phyloP scores from a whole-genome alignment of 148 eudicot species.

The Cornus suecica region DNA sequence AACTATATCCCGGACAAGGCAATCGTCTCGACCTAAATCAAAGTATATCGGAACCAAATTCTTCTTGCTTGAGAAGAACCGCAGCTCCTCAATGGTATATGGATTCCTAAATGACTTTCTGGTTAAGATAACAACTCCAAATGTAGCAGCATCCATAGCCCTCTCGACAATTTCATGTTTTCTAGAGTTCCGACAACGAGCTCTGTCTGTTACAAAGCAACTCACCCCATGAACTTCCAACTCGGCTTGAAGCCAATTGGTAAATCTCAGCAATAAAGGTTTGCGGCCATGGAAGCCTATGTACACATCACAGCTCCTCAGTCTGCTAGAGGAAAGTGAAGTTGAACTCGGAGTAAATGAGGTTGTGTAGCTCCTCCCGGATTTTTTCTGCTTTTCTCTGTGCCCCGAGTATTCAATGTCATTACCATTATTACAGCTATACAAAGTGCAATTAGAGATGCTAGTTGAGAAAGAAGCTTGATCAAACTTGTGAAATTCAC shows the following conservation, averaged over 20 bases:
- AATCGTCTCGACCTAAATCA: constrained; percentile 83
- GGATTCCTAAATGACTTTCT: constrained; percentile 82
- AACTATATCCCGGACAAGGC: constrained; percentile 80
- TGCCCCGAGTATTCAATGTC: constrained; percentile 45
- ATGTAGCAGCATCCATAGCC: constrained; percentile 70
- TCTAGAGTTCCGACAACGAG: constrained; percentile 61
- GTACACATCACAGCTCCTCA: constrained; percentile 85
- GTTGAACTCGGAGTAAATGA: constrained; percentile 48
- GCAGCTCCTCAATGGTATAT: constrained; percentile 82
- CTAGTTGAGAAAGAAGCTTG: constrained; percentile 60
- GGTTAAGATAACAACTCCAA: constrained; percentile 67
- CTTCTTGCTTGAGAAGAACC: constrained; percentile 81
- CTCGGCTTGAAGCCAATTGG: constrained; percentile 93
- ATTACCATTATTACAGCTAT: constrained; percentile 40
- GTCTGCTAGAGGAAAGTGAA: constrained; percentile 54
- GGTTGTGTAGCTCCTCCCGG: constrained; percentile 41
- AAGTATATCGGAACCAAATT: constrained; percentile 90
- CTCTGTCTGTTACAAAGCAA: constrained; percentile 86
- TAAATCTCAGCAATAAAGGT: constrained; percentile 69
- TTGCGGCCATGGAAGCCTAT: constrained; percentile 86
- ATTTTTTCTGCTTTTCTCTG: constrained; percentile 52
- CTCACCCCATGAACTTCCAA: constrained; percentile 90
- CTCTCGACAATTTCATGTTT: constrained; percentile 56
- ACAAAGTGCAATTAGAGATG: constrained; percentile 42
- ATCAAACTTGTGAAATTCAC: constrained; percentile 49